Conservation (phyloP, 768 basidiomycete genomes). For the Kwoniella europaea region DNA sequence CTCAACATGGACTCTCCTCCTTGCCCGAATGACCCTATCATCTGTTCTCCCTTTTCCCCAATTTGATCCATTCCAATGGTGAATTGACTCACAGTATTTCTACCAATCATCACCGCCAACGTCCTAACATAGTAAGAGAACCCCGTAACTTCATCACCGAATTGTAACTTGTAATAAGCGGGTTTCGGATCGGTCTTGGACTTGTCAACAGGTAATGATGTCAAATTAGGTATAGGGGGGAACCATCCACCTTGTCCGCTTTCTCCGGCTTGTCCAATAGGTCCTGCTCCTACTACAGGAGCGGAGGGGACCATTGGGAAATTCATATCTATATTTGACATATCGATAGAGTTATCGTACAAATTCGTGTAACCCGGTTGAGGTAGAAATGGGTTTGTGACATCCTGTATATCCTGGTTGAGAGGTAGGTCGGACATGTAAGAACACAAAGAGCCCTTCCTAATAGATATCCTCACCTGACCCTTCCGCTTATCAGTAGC, state of each 20-base stretch:
- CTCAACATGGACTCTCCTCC: background rate
- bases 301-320: too few relatives aligned
- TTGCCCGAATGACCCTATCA: background rate
- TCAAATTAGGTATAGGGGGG: constrained; percentile 46
- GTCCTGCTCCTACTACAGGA: too few relatives aligned
- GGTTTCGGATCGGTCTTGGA: constrained; percentile 55
- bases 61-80: background rate
- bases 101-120: constrained; percentile 88
- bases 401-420: too few relatives aligned
- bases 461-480: too few relatives aligned
- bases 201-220: constrained; percentile 51
- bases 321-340: too few relatives aligned
- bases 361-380: too few relatives aligned
- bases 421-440: too few relatives aligned
- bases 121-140: constrained; percentile 98
- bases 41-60: constrained; percentile 2
- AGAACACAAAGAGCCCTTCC: too few relatives aligned
- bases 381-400: too few relatives aligned
- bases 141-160: constrained; percentile 59
- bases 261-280: too few relatives aligned
- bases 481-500: too few relatives aligned
- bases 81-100: constrained; percentile 59
- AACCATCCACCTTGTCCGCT: constrained; percentile 30
- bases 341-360: too few relatives aligned
- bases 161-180: constrained; percentile 58